A percentile compares a stretch with the other conserved stretches of the same genome.
Evolutionary conservation across 2,329 filamentous ascomycete species (phyloP).

Genomic region (Alternaria viburni): DNA sequence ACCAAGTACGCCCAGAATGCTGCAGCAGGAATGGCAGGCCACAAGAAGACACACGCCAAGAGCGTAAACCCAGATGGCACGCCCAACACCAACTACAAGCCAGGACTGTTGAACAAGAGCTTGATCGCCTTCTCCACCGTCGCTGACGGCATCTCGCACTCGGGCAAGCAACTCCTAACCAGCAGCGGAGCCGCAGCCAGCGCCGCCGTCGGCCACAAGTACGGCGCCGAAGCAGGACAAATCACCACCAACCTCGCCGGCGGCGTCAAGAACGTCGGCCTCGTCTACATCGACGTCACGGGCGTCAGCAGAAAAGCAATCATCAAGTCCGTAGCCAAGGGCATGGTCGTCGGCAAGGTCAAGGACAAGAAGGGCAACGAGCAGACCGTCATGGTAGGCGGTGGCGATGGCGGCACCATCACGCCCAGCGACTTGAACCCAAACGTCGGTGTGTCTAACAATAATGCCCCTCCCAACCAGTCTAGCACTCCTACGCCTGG

Average conservation of each 20-base stretch:
- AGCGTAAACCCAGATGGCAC: conserved; percentile 75
- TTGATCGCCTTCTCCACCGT: conserved; percentile 96
- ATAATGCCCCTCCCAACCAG: conserved; percentile 33
- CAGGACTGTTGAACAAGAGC: conserved; percentile 91
- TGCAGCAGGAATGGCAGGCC: conserved; percentile 75
- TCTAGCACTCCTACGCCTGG: conserved; percentile 28
- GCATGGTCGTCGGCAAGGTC: conserved; percentile 88
- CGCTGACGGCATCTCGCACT: conserved; percentile 90
- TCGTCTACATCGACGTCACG: conserved; percentile 96
- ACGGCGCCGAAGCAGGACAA: conserved; percentile 82
- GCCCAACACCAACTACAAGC: conserved; percentile 72
- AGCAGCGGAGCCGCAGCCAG: conserved; percentile 79
- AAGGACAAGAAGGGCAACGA: conserved; percentile 76
- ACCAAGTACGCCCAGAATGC: conserved; percentile 87
- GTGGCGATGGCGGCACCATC: conserved; percentile 61
- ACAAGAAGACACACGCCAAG: conserved; percentile 62
- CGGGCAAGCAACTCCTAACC: conserved; percentile 77
- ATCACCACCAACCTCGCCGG: conserved; percentile 78
- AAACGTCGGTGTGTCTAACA: conserved; percentile 36
- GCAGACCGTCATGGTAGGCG: conserved; percentile 69
- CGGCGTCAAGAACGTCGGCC: conserved; percentile 92
- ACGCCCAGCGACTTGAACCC: conserved; percentile 48
- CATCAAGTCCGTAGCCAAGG: conserved; percentile 91
- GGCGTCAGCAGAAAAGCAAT: conserved; percentile 89
- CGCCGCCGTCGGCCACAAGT: conserved; percentile 86